phyloP scores from a whole-genome alignment of 2,329 filamentous ascomycete genomes.

The Stagonosporopsis chrysanthemi region DNA sequence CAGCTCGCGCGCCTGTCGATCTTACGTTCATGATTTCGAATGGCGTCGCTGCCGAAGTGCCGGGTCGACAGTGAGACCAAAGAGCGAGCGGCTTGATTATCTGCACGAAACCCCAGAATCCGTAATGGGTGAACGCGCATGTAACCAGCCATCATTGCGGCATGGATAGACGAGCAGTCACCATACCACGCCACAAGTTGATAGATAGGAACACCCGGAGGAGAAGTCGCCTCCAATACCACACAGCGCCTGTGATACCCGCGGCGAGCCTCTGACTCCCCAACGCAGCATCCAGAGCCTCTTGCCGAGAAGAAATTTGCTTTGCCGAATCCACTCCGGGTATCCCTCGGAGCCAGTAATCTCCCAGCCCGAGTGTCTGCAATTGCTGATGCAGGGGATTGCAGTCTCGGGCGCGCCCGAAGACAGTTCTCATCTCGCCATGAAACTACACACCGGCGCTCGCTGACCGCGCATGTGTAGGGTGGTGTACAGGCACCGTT shows the following conservation, averaged over 20 bases:
- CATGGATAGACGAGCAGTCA: slow-evolving; percentile 10
- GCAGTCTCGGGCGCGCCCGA: slow-evolving; percentile 15
- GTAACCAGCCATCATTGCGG: slow-evolving; percentile 7
- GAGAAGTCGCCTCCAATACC: not conserved
- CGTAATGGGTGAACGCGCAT: slow-evolving; percentile 11
- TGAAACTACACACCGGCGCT: slow-evolving; percentile 10
- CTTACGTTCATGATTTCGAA: slow-evolving; percentile 30
- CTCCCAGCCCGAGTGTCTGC: slow-evolving; percentile 9
- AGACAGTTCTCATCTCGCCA: slow-evolving; percentile 16
- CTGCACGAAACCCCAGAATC: slow-evolving; percentile 12
- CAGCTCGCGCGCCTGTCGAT: slow-evolving; percentile 23
- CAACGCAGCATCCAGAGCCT: slow-evolving; percentile 3
- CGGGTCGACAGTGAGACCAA: slow-evolving; percentile 19
- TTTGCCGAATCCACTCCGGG: slow-evolving; percentile 18
- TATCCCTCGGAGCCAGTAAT: slow-evolving; percentile 12
- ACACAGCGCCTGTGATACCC: slow-evolving; percentile 3
- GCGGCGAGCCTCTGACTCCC: slow-evolving; percentile 4
- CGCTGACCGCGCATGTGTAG: slow-evolving; percentile 1
- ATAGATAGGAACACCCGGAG: slow-evolving; percentile 11
- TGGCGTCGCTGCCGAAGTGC: slow-evolving; percentile 22
- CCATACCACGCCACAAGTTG: not conserved
- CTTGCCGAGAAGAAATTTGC: slow-evolving; percentile 19
- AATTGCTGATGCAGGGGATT: slow-evolving; percentile 2
- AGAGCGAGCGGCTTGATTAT: slow-evolving; percentile 12
- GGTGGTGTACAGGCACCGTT: slow-evolving; percentile 13